Conservation (phyloP, 2,329 filamentous ascomycete genomes). For the Botrytis fabae region DNA sequence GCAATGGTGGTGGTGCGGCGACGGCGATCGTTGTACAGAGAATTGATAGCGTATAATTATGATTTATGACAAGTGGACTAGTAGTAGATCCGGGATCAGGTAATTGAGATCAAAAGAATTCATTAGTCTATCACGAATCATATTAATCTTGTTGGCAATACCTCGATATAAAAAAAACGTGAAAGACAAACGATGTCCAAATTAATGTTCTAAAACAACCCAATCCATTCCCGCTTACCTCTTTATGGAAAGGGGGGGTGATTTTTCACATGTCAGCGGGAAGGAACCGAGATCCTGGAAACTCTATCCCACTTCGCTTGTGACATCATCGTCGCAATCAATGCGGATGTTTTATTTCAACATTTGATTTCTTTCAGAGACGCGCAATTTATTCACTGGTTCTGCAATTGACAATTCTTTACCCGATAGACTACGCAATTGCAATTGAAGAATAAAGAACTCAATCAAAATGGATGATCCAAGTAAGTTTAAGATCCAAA, state of each 20-base stretch:
- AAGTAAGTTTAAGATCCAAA: constrained; percentile 39
- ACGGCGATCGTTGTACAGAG: constrained; percentile 90
- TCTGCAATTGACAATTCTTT: background rate
- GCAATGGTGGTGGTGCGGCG: constrained; percentile 92
- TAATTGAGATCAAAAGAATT: background rate
- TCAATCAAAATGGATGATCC: constrained; percentile 45
- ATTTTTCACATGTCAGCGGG: constrained; percentile 20
- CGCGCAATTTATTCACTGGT: background rate
- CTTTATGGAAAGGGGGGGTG: background rate
- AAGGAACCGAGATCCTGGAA: constrained; percentile 11
- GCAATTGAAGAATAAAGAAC: background rate
- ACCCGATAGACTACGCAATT: background rate
- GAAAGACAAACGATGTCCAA: background rate
- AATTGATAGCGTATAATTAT: constrained; percentile 51
- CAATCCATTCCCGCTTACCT: background rate
- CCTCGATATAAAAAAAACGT: background rate
- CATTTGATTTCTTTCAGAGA: background rate
- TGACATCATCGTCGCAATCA: constrained; percentile 13
- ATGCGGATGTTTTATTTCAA: background rate
- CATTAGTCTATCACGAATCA: background rate
- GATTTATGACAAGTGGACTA: background rate
- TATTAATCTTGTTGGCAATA: background rate
- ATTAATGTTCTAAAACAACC: background rate
- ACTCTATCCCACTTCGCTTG: background rate
- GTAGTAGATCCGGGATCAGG: background rate